phyloP scores from a whole-genome alignment of 2,329 filamentous ascomycete genomes.

The Clonostachys sp. region DNA sequence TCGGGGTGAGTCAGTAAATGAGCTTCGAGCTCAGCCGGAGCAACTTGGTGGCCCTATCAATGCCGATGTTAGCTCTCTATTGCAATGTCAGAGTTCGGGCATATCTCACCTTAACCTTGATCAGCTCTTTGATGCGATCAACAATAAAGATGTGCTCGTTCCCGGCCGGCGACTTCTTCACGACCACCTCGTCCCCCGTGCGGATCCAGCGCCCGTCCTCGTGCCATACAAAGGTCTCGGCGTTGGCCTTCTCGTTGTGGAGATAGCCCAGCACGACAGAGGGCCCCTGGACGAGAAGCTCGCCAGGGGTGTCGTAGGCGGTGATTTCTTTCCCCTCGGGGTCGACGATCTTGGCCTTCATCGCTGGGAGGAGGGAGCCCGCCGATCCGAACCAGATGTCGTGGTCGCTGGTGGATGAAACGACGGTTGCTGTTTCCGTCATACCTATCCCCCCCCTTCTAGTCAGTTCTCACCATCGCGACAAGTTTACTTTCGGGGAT shows the following conservation, averaged over 20 bases:
- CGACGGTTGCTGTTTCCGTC: slow-evolving; percentile 73
- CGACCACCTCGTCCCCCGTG: slow-evolving; percentile 75
- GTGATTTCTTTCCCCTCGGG: slow-evolving; percentile 62
- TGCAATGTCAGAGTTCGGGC: background rate
- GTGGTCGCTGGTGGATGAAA: slow-evolving; percentile 50
- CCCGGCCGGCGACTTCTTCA: slow-evolving; percentile 55
- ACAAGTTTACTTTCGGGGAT: background rate
- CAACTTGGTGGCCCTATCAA: slow-evolving; percentile 66
- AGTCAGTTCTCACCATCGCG: background rate
- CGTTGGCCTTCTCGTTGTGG: slow-evolving; percentile 74
- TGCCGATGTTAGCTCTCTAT: background rate
- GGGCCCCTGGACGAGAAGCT: slow-evolving; percentile 70
- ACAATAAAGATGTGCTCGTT: slow-evolving; percentile 78
- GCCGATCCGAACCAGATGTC: slow-evolving; percentile 70
- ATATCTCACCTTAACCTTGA: slow-evolving; percentile 61
- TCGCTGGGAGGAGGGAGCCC: slow-evolving; percentile 62
- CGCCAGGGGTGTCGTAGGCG: slow-evolving; percentile 64
- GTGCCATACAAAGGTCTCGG: slow-evolving; percentile 64
- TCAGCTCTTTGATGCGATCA: slow-evolving; percentile 64
- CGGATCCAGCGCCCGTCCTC: slow-evolving; percentile 67
- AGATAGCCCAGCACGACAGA: slow-evolving; percentile 75
- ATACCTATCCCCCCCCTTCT: slow-evolving; percentile 43
- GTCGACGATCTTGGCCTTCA: slow-evolving; percentile 61
- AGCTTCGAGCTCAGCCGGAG: slow-evolving; percentile 71
- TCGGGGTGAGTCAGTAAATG: slow-evolving; percentile 64